Base-by-base conservation (phyloP, 2,329 filamentous ascomycete genomes). In the Teratosphaeria gauchensis region DNA sequence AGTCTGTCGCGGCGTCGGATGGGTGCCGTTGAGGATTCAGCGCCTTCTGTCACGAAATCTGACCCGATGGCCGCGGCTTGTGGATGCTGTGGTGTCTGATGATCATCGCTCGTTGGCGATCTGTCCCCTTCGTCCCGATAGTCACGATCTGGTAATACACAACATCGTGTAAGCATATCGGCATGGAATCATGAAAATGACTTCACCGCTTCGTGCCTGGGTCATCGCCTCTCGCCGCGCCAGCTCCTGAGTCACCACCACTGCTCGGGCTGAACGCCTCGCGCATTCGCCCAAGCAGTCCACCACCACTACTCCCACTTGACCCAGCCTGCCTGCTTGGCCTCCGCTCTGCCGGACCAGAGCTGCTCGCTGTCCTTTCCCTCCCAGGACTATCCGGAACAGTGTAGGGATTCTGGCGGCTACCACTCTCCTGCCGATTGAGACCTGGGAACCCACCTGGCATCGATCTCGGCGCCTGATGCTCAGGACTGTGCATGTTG, bases 401-500 rank as follows among this genome's bases (percentile, higher is more conserved):
- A 19, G 42, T 48, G 19, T 48, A 48, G 16, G 42, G 42, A 21
- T 48, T n/a, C n/a, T 48, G 42, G 19, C 16, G 42, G 19, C 42
- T 48, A 48, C 42, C 42, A 48, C 42, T 48, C 33, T 52, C 57
- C 56, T 58, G 60, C 53, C 62, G 55, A 33, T 64, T 64, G 11
- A 48, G 12, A 5, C 33, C n/a, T 24, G 66, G 62, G 35, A 64
- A 65, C 21, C 59, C 61, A 55, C 62, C 64, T 2, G 63, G 63
- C 48, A 65, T 54, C 16, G 46, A 24, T 8, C 33, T 57, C n/a
- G 63, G 61, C 9, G 62, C 60, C 48, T 63, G 62, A 48, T 65
- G 63, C 51, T 65, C 62, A 3, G 66, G 65, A 11, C 59, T 59
- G 42, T 65, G 61, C 64, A 64, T 69, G 58, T 72, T 65, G 56